Base-by-base conservation (phyloP, 495 filamentous ascomycete species). In the Corynascus novoguineensis region DNA sequence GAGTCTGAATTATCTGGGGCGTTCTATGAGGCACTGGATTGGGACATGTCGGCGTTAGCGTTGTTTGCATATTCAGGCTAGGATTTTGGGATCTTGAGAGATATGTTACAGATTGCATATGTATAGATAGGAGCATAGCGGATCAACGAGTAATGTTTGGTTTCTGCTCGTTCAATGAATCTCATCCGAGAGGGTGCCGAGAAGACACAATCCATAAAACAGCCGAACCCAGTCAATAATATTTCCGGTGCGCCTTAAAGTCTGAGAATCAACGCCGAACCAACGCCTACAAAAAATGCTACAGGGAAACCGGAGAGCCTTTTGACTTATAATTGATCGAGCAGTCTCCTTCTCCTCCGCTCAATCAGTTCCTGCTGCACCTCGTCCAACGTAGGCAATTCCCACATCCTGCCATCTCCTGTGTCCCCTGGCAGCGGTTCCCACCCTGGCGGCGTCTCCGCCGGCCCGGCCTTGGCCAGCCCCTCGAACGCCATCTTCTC, bases 331-430 rank as follows among this genome's bases (percentile, higher is more conserved):
- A 74, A 57, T 58, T 78, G 73, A 46, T 95, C 89, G 66, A 98
- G 70, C 51, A 98, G 74, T 63, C 83, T 85, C 70, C 84, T 78
- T 65, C 87, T 84, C 71, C 91, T 83, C 72, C 91, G 81, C 64
- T 97, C 92, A 28, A 98, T 78, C 53, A 98, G 75, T 71, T 97
- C 93, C 68, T 92, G 85, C 71, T 92, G 86, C 19, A 97, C 93
- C 67, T 98, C 95, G 9, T 95, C 91, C 52, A 86, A 64, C 27
- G 84, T 88, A 7, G 93, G 93, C 53, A 97, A 71, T 64, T 82
- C 85, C 93, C 93, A 98, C 40, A 78, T 83, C 34, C 83, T 75
- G 0, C 91, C 91, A 71, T 95, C 90, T 14, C 90, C 91, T 24
- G 74, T 74, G 76, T 96, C 89, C 2, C 90, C 92, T 1, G 93